Percentiles rank a stretch among this genome's conserved stretches.
phyloP scores from a whole-genome alignment of 805 yeast genomes.

The Lachancea sp. region DNA sequence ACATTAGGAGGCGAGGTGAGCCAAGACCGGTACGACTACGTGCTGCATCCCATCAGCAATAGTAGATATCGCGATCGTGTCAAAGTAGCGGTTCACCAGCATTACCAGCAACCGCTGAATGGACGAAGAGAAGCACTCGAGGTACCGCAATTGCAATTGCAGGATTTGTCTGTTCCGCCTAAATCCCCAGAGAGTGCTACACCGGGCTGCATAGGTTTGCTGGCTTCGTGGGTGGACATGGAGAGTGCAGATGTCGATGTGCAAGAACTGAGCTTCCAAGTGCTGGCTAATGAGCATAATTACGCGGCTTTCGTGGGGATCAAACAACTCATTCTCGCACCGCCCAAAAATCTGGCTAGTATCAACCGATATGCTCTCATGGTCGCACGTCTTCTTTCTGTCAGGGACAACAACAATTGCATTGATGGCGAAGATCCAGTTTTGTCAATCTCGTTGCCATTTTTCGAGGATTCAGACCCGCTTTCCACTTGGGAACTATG shows the following conservation, averaged over 20 bases:
- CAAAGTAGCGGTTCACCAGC: constrained; percentile 33
- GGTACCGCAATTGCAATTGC: constrained; percentile 29
- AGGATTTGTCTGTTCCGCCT: constrained; percentile 31
- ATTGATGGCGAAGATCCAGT: constrained; percentile 28
- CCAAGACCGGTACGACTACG: constrained; percentile 39
- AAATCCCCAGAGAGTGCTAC: constrained; percentile 11
- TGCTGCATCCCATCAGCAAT: constrained; percentile 51
- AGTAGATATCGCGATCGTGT: constrained; percentile 41
- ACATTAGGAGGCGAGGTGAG: constrained; percentile 25
- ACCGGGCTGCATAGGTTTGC: constrained; percentile 43
- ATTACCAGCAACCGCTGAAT: constrained; percentile 15
- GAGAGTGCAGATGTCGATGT: constrained; percentile 46
- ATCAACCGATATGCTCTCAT: constrained; percentile 45
- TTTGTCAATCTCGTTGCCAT: constrained; percentile 43
- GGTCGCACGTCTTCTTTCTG: constrained; percentile 28
- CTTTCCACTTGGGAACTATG: constrained; percentile 70
- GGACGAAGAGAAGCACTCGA: constrained; percentile 13
- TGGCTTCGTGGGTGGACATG: constrained; percentile 66
- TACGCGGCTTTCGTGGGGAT: constrained; percentile 57
- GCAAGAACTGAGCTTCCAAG: constrained; percentile 51
- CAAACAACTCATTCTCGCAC: constrained; percentile 50
- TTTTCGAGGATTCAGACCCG: constrained; percentile 45
- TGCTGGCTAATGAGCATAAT: constrained; percentile 49
- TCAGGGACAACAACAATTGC: constrained; percentile 26
- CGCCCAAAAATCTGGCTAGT: constrained; percentile 53